These are phyloP conservation scores for Kazachstania bromeliacearum DNA, from an alignment of 805 yeast species.

Conservation along the genomic window DNA sequence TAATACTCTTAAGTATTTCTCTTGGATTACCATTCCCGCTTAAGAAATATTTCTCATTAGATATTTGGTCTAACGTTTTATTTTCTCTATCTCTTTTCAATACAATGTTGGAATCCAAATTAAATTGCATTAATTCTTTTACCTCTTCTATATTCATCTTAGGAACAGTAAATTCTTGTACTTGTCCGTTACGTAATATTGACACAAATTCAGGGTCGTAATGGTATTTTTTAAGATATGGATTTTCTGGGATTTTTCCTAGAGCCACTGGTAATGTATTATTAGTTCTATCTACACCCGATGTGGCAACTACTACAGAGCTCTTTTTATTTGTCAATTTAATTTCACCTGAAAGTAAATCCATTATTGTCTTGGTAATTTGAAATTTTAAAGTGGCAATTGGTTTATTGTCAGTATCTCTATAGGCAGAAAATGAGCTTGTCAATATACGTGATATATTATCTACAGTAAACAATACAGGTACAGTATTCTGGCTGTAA, in stretches of 20 bases:
- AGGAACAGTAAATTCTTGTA: conserved; percentile 34
- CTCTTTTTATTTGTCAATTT: conserved; percentile 43
- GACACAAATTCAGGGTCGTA: conserved; percentile 50
- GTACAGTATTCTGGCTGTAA: conserved; percentile 38
- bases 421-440: conserved; percentile 48
- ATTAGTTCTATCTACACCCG: conserved; percentile 43
- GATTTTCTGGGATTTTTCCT: conserved; percentile 42
- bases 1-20: conserved; percentile 33
- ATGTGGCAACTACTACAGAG: conserved; percentile 54
- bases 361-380: conserved; percentile 47
- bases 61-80: conserved; percentile 31
- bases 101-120: conserved; percentile 33
- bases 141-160: conserved; percentile 40
- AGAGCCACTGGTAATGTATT: conserved; percentile 54
- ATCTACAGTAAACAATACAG: conserved; percentile 65
- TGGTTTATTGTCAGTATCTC: conserved; percentile 43
- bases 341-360: conserved; percentile 43
- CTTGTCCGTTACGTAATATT: conserved; percentile 32
- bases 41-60: conserved; percentile 41
- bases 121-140: conserved; percentile 33
- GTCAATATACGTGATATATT: conserved; percentile 57
- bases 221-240: conserved; percentile 40
- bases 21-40: conserved; percentile 63
- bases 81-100: conserved; percentile 29
- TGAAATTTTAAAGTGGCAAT: conserved; percentile 58